A percentile compares a stretch with the other conserved stretches of the same genome.
These are phyloP conservation scores for Scytalidium sp. DNA, from an alignment of 2,329 filamentous ascomycete species.

Conservation along the genomic window DNA sequence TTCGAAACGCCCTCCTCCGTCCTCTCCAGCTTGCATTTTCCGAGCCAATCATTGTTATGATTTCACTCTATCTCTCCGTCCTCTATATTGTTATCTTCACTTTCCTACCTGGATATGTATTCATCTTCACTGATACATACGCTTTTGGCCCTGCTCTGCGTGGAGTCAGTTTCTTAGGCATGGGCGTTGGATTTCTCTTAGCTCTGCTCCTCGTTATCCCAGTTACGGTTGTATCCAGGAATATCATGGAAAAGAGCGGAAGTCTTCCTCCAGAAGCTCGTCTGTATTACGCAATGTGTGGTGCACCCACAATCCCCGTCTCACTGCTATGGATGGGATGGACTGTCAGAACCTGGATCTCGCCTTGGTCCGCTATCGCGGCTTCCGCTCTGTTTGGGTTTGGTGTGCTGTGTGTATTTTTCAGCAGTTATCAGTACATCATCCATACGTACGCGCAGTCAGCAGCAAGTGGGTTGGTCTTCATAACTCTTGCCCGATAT, in stretches of 20 bases:
- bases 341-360: conserved; percentile 35
- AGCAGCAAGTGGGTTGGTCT: conserved; percentile 32
- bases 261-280: conserved; percentile 32
- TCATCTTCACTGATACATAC: conserved; percentile 41
- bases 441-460: conserved; percentile 34
- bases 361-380: conserved; percentile 38
- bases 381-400: conserved; percentile 37
- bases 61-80: conserved; percentile 44
- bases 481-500: conserved; percentile 37
- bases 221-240: not conserved
- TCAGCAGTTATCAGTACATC: conserved; percentile 42
- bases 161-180: conserved; percentile 38
- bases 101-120: conserved; percentile 45
- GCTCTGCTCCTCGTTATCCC: conserved; percentile 26
- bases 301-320: conserved; percentile 35
- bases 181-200: conserved; percentile 35
- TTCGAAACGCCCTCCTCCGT: conserved; percentile 12
- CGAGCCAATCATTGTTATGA: conserved; percentile 31
- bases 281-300: conserved; percentile 38
- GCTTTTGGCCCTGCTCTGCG: conserved; percentile 36
- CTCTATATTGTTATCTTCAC: conserved; percentile 50
- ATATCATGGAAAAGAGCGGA: conserved; percentile 3
- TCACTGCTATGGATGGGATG: conserved; percentile 44
- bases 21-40: conserved; percentile 17
- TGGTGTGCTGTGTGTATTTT: conserved; percentile 38